Evolutionary conservation across 1,284 basidiomycete species (phyloP).

Genomic region (Singerocomus inundabilis): DNA sequence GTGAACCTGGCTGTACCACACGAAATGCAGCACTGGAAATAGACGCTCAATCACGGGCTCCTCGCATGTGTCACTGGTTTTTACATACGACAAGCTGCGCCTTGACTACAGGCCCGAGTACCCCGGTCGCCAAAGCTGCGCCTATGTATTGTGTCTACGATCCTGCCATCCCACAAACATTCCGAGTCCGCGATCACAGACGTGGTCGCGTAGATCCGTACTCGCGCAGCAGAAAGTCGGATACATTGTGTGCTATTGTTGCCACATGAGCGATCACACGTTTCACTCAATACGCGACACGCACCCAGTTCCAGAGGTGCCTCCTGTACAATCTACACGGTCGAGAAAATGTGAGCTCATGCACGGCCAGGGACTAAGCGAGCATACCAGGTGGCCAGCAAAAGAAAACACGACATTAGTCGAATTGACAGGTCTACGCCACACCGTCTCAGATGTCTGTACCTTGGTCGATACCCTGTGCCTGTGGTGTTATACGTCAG

Average conservation of each 20-base stretch:
- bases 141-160: too few relatives aligned
- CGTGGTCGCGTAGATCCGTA: slow-evolving; percentile 7
- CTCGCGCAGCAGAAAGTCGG: slow-evolving; percentile 22
- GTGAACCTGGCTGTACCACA: neutral
- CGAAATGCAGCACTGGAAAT: neutral
- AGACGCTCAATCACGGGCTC: neutral
- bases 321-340: slow-evolving; percentile 44
- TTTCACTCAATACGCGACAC: neutral
- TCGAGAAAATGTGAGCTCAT: slow-evolving; percentile 11
- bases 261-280: neutral
- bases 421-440: slow-evolving; percentile 58
- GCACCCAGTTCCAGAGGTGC: slow-evolving; percentile 43
- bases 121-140: too few relatives aligned
- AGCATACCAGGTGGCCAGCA: slow-evolving; percentile 58
- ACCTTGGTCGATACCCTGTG: slow-evolving; percentile 40
- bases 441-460: slow-evolving; percentile 46
- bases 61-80: neutral
- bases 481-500: neutral
- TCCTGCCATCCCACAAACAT: too few relatives aligned
- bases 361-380: neutral
- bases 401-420: slow-evolving; percentile 54
- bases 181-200: slow-evolving; percentile 9
- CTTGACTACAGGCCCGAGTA: neutral
- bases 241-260: slow-evolving; percentile 25
- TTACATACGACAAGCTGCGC: slow-evolving; percentile 1